Evolutionary conservation across 345 rosid genomes (phyloP).

Genomic region (Crucihimalaya himalaica): DNA sequence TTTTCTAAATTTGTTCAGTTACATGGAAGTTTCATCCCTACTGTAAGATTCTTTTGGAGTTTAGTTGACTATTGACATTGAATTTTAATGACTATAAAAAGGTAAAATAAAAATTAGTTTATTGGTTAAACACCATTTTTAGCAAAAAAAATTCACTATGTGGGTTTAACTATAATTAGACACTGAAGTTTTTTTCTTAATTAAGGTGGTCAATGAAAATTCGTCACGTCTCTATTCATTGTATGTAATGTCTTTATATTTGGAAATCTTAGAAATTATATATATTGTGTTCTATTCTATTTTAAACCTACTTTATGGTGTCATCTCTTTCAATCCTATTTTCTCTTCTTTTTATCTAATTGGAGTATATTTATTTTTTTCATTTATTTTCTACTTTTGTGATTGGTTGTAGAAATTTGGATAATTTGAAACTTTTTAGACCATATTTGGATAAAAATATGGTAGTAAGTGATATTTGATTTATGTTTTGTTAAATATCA

Average conservation of each 20-base stretch:
- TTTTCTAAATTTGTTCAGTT: background rate
- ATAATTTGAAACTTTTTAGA: background rate
- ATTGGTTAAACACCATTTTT: background rate
- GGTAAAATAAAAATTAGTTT: background rate
- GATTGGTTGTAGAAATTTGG: background rate
- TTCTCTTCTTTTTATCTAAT: background rate
- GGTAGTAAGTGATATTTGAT: background rate
- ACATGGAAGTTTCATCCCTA: background rate
- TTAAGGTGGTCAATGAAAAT: background rate
- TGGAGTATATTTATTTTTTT: background rate
- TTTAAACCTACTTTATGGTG: background rate
- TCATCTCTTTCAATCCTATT: background rate
- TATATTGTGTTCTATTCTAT: background rate
- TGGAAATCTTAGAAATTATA: background rate
- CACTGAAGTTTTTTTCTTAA: background rate
- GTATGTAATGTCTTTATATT: slow-evolving; percentile 1
- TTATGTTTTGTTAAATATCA: background rate
- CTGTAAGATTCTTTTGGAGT: background rate
- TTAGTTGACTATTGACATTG: slow-evolving; percentile 9
- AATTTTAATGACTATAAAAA: background rate
- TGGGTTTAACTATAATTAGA: slow-evolving; percentile 3
- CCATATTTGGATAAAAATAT: background rate
- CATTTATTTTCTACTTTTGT: background rate
- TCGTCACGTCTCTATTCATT: background rate
- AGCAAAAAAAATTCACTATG: background rate